These are phyloP conservation scores for Craterostigma plantagineum DNA, from an alignment of 257 asterid genomes.

Conservation along the genomic window DNA sequence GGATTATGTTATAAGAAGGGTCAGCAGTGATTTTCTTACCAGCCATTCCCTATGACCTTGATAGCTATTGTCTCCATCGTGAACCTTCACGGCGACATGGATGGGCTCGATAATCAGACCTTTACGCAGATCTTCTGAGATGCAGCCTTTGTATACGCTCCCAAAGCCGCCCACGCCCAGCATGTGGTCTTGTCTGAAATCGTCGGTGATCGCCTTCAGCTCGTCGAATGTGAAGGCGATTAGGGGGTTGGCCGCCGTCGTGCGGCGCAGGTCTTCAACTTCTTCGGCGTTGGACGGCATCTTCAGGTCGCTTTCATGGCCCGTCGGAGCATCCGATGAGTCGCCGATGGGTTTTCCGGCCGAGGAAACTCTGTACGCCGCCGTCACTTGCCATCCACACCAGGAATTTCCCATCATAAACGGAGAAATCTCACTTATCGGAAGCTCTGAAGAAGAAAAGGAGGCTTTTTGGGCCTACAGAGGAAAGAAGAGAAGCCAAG, in stretches of 20 bases:
- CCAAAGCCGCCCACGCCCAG: conserved; percentile 97
- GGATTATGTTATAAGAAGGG: too few species aligned
- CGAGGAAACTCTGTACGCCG: not conserved
- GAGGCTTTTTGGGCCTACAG: too few species aligned
- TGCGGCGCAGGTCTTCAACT: conserved; percentile 70
- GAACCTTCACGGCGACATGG: conserved; percentile 87
- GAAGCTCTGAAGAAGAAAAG: too few species aligned
- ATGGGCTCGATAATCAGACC: conserved; percentile 21
- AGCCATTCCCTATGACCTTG: conserved; percentile 99
- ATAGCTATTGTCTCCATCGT: conserved; percentile 71
- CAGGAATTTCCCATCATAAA: conserved; percentile 1
- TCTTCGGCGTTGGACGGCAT: conserved; percentile 86
- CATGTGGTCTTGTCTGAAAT: conserved; percentile 83
- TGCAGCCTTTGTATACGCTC: conserved; percentile 67
- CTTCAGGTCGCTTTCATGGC: conserved; percentile 22
- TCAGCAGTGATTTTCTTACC: conserved; percentile 22
- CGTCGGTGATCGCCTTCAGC: conserved; percentile 43
- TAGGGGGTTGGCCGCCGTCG: conserved; percentile 40
- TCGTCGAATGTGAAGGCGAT: conserved; percentile 54
- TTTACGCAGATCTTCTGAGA: conserved; percentile 26
- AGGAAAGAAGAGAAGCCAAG: too few species aligned
- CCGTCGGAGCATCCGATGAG: conserved; percentile 25
- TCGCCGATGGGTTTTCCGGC: not conserved
- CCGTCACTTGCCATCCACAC: conserved; percentile 1
- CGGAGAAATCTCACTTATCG: too few species aligned